phyloP scores from a whole-genome alignment of 2,329 filamentous ascomycete genomes.

The Fusarium succisae region DNA sequence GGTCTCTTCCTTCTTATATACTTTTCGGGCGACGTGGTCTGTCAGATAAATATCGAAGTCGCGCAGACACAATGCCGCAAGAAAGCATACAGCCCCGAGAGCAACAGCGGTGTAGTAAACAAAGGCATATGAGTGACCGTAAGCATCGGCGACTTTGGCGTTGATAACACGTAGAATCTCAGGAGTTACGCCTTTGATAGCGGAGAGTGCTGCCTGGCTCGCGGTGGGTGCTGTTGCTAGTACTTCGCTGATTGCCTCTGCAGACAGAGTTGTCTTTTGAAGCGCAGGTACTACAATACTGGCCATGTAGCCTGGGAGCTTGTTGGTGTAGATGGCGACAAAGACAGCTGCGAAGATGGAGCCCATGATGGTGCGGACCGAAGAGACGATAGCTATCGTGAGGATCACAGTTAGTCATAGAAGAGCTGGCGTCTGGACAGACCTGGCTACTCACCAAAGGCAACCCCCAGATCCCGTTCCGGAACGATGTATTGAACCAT shows the following conservation, averaged over 20 bases:
- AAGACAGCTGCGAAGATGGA: neutral
- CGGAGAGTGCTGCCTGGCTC: neutral
- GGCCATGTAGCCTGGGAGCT: neutral
- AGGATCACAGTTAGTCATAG: neutral
- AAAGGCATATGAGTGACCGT: neutral
- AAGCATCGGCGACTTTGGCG: neutral
- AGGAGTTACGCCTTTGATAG: neutral
- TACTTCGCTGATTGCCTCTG: neutral
- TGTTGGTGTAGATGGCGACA: neutral
- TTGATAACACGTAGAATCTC: neutral
- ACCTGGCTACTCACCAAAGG: neutral
- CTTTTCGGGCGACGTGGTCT: neutral
- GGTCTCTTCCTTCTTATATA: neutral
- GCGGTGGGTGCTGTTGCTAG: neutral
- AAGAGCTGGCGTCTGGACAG: rapidly evolving
- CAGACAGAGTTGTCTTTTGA: neutral
- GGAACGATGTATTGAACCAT: neutral
- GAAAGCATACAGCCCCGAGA: neutral
- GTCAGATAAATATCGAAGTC: neutral
- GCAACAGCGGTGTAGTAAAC: neutral
- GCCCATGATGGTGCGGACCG: neutral
- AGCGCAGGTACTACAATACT: neutral
- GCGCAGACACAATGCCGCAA: neutral
- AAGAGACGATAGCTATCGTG: neutral
- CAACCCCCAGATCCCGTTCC: neutral